These are phyloP conservation scores for Paracorniculantispora psalliotae DNA, from an alignment of 2,329 filamentous ascomycete species.

Conservation along the genomic window DNA sequence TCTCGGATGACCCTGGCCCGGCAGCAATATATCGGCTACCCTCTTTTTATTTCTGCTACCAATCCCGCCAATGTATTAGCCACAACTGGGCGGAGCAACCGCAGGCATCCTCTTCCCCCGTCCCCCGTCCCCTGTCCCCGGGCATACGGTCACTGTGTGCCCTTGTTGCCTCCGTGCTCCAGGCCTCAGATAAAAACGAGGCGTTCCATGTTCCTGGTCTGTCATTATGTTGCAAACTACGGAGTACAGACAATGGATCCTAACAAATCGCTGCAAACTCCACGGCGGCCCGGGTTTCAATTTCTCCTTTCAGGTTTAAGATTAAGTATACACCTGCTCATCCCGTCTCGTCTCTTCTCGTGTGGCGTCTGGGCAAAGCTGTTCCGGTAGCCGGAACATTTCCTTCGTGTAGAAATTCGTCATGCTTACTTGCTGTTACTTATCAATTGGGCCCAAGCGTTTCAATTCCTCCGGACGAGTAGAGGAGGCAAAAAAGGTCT, in stretches of 20 bases:
- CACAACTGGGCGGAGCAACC: slow-evolving; percentile 10
- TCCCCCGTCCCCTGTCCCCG: not conserved
- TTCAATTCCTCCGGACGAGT: not conserved
- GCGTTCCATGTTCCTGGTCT: not conserved
- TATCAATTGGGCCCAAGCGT: not conserved
- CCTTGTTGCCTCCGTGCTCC: not conserved
- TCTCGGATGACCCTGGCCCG: not conserved
- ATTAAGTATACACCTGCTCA: not conserved
- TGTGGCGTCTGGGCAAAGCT: not conserved
- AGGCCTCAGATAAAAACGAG: not conserved
- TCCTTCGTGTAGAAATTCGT: not conserved
- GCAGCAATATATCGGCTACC: not conserved
- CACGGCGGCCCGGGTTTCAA: not conserved
- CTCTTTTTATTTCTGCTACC: not conserved
- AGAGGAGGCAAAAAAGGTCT: not conserved
- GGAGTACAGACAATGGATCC: not conserved
- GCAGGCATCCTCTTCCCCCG: not conserved
- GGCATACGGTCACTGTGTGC: not conserved
- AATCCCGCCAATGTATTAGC: slow-evolving; percentile 1
- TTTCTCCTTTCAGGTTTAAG: not conserved
- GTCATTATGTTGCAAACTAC: slow-evolving; percentile 8
- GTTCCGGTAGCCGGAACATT: not conserved
- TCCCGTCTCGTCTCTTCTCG: not conserved
- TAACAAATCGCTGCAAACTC: not conserved
- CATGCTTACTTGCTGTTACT: slow-evolving; percentile 5